These are phyloP conservation scores for Rhododendron molle DNA, from an alignment of 148 eudicot genomes.

Conservation along the genomic window DNA sequence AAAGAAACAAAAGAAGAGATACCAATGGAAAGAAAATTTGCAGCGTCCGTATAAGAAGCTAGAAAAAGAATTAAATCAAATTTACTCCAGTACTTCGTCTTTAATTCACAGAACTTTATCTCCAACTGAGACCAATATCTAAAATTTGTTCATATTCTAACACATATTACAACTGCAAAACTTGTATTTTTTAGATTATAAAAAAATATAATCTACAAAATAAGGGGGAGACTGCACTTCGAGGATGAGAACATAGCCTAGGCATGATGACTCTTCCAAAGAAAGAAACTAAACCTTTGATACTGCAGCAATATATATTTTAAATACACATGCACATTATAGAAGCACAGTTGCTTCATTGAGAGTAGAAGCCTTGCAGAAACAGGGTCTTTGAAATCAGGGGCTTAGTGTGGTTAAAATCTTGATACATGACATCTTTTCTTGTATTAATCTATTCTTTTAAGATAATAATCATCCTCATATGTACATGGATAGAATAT, in stretches of 20 bases:
- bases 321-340: not conserved
- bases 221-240: not conserved
- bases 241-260: not conserved
- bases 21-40: not conserved
- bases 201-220: not conserved
- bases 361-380: not conserved
- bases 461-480: not conserved
- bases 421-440: not conserved
- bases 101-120: not conserved
- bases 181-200: not conserved
- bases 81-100: not conserved
- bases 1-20: not conserved
- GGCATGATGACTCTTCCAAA: not conserved
- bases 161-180: not conserved
- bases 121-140: not conserved
- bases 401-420: not conserved
- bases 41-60: not conserved
- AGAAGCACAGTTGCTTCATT: not conserved
- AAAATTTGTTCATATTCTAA: not conserved
- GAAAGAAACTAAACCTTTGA: not conserved
- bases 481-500: not conserved
- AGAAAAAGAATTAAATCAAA: not conserved
- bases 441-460: not conserved
- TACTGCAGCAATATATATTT: not conserved
- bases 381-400: not conserved